Conservation (phyloP, 495 filamentous ascomycete species). For the Talaromyces ruber region DNA sequence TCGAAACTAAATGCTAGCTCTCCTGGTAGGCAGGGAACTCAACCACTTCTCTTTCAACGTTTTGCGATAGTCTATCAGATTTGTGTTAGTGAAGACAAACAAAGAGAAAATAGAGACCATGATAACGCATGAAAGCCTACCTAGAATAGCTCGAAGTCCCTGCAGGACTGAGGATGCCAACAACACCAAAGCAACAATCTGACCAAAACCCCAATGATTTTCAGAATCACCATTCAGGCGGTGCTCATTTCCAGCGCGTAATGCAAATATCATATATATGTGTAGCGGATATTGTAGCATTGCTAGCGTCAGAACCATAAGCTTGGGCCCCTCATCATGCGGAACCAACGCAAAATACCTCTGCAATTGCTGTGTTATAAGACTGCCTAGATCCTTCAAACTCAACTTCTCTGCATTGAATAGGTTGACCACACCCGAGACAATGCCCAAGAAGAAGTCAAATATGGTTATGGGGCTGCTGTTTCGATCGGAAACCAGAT, state of each 20-base stretch:
- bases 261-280: neutral
- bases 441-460: neutral
- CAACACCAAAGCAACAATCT: neutral
- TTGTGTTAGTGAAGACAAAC: neutral
- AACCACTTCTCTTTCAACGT: neutral
- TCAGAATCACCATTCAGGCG: neutral
- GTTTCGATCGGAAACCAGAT: no score
- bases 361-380: neutral
- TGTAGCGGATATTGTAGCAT: slow-evolving; percentile 1
- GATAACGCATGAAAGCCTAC: neutral
- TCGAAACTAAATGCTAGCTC: neutral
- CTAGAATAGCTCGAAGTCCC: neutral
- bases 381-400: neutral
- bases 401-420: neutral
- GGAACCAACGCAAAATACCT: neutral
- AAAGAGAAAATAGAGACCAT: no score
- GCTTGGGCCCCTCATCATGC: neutral
- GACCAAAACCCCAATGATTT: slow-evolving; percentile 6
- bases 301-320: neutral
- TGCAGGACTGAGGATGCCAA: slow-evolving; percentile 3
- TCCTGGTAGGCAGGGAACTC: neutral
- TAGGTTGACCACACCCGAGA: neutral
- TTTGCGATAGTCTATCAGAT: neutral
- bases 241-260: neutral
- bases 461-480: no score